phyloP scores from a whole-genome alignment of 139 green algal species.

The Ostreobium quekettii region DNA sequence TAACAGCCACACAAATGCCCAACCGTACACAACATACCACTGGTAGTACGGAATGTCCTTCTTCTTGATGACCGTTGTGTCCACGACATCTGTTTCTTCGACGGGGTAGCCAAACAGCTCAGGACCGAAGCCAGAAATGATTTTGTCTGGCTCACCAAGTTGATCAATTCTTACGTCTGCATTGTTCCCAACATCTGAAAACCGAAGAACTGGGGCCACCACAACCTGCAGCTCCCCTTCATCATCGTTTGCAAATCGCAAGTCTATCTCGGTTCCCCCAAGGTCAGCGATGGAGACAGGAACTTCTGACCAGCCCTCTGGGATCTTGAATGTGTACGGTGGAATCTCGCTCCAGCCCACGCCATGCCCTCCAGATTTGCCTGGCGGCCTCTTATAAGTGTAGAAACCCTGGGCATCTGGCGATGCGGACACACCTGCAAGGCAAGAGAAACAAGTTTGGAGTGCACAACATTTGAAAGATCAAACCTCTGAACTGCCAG shows the following conservation, averaged over 20 bases:
- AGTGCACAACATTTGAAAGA: too few species aligned
- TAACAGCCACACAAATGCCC: neutral
- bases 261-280: slow-evolving; percentile 69
- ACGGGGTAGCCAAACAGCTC: slow-evolving; percentile 76
- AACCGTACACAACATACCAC: slow-evolving; percentile 31
- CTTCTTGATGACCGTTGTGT: slow-evolving; percentile 29
- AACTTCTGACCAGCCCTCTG: slow-evolving; percentile 66
- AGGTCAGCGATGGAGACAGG: slow-evolving; percentile 95
- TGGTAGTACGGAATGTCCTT: slow-evolving; percentile 56
- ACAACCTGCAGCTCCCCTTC: slow-evolving; percentile 59
- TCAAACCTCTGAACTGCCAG: too few species aligned
- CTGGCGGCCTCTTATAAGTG: slow-evolving; percentile 70
- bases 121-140: slow-evolving; percentile 81
- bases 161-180: slow-evolving; percentile 50
- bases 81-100: slow-evolving; percentile 55
- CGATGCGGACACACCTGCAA: slow-evolving; percentile 35
- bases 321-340: slow-evolving; percentile 75
- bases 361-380: slow-evolving; percentile 75
- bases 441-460: too few species aligned
- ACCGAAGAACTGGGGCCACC: slow-evolving; percentile 65
- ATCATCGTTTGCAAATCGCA: slow-evolving; percentile 40
- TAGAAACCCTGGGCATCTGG: slow-evolving; percentile 55
- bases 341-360: slow-evolving; percentile 90
- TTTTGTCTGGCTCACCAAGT: slow-evolving; percentile 53
- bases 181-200: slow-evolving; percentile 17